Conservation (phyloP, 768 basidiomycete genomes). For the Coprinopsis strossmayeri region DNA sequence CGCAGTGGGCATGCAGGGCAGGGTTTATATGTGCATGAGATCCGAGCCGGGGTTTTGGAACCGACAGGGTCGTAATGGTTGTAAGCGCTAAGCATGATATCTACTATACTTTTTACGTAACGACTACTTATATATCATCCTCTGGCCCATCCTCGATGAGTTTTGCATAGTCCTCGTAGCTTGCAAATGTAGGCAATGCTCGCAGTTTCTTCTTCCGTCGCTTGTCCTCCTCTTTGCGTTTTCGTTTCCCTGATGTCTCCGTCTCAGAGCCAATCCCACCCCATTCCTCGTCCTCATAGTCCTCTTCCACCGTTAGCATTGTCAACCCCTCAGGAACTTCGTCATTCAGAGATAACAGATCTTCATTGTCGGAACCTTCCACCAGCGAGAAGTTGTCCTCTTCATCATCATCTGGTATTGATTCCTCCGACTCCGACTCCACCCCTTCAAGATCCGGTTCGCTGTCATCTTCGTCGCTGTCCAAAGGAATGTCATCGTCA, state of each 20-base stretch:
- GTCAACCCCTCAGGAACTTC: constrained; percentile 42
- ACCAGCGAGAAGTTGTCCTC: constrained; percentile 46
- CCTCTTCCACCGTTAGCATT: constrained; percentile 28
- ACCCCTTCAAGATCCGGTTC: constrained; percentile 17
- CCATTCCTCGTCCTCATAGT: constrained; percentile 49
- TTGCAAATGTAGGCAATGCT: constrained; percentile 75
- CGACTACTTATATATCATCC: constrained; percentile 34
- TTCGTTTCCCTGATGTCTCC: constrained; percentile 26
- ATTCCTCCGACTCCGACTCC: constrained; percentile 16
- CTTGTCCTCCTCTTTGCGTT: constrained; percentile 30
- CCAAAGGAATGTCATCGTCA: constrained; percentile 28
- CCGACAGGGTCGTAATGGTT: no score
- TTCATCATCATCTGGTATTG: constrained; percentile 25
- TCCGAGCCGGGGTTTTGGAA: no score
- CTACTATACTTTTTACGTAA: no score
- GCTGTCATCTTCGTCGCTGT: constrained; percentile 19
- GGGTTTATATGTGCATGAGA: no score
- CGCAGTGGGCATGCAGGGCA: no score
- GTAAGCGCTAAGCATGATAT: no score
- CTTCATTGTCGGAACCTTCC: constrained; percentile 68
- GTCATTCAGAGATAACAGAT: constrained; percentile 52
- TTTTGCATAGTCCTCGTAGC: constrained; percentile 80
- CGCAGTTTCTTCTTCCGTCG: constrained; percentile 54
- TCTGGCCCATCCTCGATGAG: constrained; percentile 78
- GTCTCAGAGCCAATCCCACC: constrained; percentile 41